phyloP scores from a whole-genome alignment of 2,329 filamentous ascomycete species.

The Colletotrichum chrysophilum region DNA sequence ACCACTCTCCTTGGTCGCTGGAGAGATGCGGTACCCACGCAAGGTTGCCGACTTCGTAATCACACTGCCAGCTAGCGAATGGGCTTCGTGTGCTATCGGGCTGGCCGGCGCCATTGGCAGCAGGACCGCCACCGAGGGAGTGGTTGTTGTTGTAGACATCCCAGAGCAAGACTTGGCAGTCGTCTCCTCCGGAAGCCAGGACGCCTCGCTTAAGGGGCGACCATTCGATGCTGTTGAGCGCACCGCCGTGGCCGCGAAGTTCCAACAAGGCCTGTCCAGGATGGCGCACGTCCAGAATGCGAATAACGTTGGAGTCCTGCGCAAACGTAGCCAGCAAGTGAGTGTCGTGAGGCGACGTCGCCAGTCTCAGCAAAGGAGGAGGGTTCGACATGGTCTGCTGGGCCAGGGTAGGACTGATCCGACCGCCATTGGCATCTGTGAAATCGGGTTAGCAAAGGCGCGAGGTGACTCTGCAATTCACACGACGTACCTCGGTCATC shows the following conservation, averaged over 20 bases:
- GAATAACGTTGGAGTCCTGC: conserved; percentile 88
- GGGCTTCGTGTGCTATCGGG: conserved; percentile 69
- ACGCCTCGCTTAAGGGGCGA: conserved; percentile 85
- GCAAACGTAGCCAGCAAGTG: conserved; percentile 98
- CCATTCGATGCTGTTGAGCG: conserved; percentile 96
- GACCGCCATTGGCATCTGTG: conserved; percentile 60
- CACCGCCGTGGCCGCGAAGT: conserved; percentile 83
- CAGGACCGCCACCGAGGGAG: conserved; percentile 44
- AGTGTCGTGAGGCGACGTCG: conserved; percentile 92
- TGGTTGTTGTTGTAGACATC: conserved; percentile 77
- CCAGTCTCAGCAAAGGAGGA: conserved; percentile 78
- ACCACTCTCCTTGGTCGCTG: conserved; percentile 79
- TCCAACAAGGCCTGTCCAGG: conserved; percentile 94
- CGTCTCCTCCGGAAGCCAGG: conserved; percentile 89
- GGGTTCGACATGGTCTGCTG: conserved; percentile 80
- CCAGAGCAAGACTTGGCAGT: conserved; percentile 92
- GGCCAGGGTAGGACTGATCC: conserved; percentile 75
- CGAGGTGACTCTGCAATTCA: not conserved
- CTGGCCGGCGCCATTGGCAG: conserved; percentile 54
- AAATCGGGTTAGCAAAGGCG: not conserved
- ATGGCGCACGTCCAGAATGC: conserved; percentile 94
- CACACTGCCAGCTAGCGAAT: conserved; percentile 81
- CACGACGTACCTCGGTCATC: conserved; percentile 66
- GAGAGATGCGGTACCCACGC: conserved; percentile 81
- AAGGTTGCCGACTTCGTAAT: conserved; percentile 85